These are phyloP conservation scores for Trichomonascaceae sp. DNA, from an alignment of 1,139 yeast genomes.

Conservation along the genomic window DNA sequence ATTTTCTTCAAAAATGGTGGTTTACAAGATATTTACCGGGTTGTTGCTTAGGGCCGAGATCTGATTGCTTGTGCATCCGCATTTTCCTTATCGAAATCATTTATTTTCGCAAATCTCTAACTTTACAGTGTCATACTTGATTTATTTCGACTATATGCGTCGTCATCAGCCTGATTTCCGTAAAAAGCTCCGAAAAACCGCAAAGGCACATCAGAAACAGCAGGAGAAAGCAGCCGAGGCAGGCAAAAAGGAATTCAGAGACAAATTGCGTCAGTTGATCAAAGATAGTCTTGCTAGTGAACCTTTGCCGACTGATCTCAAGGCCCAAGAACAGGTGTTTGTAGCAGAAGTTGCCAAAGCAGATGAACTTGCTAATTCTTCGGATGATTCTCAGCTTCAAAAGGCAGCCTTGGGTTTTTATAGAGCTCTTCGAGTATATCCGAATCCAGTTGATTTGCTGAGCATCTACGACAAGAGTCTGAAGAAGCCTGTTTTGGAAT, in stretches of 20 bases:
- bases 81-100: neutral
- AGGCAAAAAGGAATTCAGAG: conserved; percentile 52
- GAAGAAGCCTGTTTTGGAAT: conserved; percentile 74
- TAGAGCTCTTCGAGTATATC: conserved; percentile 91
- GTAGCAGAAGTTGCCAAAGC: conserved; percentile 80
- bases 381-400: conserved; percentile 31
- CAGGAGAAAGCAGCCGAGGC: conserved; percentile 53
- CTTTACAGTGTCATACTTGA: conserved; percentile 59
- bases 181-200: conserved; percentile 58
- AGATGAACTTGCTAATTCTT: conserved; percentile 40
- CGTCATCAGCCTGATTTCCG: conserved; percentile 80
- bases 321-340: conserved; percentile 69
- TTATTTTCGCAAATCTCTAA: neutral
- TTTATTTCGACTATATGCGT: conserved; percentile 88
- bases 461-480: conserved; percentile 84
- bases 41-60: neutral
- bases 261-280: conserved; percentile 55
- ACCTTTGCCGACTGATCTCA: conserved; percentile 70
- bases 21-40: neutral
- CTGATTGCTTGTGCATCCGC: neutral
- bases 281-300: conserved; percentile 56
- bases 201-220: conserved; percentile 49
- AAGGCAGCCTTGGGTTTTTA: conserved; percentile 87
- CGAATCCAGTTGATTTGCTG: conserved; percentile 87
- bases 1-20: too few relatives aligned